phyloP scores from a whole-genome alignment of 176 grass and related monocot genomes.

The Rhynchospora pubera region DNA sequence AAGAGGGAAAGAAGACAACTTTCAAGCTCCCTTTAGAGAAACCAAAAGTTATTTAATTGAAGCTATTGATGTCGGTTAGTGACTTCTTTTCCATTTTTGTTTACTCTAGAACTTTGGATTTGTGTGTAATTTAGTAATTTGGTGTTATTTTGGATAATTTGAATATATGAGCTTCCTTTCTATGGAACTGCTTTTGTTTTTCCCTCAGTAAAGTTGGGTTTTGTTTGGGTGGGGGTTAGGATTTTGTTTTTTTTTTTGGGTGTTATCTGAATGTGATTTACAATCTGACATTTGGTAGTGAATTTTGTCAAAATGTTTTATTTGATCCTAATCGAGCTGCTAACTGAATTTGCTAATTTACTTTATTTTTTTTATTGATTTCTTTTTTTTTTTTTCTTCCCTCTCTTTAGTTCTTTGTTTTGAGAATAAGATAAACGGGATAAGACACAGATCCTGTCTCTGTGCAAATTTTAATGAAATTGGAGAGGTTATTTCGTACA shows the following conservation, averaged over 20 bases:
- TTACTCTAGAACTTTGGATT: neutral
- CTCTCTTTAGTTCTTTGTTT: too few species aligned
- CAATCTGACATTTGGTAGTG: neutral
- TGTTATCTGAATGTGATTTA: neutral
- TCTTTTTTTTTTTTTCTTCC: too few species aligned
- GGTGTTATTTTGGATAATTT: neutral
- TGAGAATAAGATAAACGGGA: neutral
- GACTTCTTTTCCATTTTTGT: constrained; percentile 5
- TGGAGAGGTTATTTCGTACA: neutral
- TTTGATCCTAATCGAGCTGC: neutral
- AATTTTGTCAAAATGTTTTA: neutral
- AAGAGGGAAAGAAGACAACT: neutral
- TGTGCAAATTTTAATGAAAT: neutral
- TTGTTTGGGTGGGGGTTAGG: too few species aligned
- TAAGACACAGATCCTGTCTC: neutral
- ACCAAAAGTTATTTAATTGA: neutral
- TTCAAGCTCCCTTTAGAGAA: neutral
- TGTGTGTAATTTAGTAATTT: neutral
- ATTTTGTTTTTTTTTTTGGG: too few species aligned
- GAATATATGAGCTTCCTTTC: neutral
- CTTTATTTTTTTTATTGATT: neutral
- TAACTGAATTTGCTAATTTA: neutral
- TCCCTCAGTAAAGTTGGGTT: neutral
- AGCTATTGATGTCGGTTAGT: constrained; percentile 52
- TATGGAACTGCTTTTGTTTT: neutral